These are phyloP conservation scores for Aspergillus floridensis DNA, from an alignment of 2,329 filamentous ascomycete genomes.

Conservation along the genomic window DNA sequence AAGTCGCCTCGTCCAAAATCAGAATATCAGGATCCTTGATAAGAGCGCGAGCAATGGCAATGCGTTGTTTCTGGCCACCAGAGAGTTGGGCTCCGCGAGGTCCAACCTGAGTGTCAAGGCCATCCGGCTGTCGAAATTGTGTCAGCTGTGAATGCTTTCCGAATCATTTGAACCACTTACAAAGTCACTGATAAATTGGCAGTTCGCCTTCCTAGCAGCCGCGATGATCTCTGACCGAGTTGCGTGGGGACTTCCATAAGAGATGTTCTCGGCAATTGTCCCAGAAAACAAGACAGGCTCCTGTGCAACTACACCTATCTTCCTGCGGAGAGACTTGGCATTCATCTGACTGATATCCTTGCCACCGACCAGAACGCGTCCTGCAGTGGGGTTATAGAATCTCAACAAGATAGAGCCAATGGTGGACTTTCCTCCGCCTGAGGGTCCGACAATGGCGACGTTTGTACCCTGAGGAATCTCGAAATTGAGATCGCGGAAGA, in stretches of 20 bases:
- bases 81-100: slow-evolving; percentile 90
- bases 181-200: slow-evolving; percentile 93
- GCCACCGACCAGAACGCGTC: slow-evolving; percentile 78
- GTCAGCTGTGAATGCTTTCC: slow-evolving; percentile 13
- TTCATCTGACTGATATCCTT: slow-evolving; percentile 83
- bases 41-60: slow-evolving; percentile 90
- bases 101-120: slow-evolving; percentile 89
- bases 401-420: slow-evolving; percentile 87
- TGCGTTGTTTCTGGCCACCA: slow-evolving; percentile 95
- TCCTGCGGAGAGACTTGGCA: slow-evolving; percentile 83
- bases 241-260: slow-evolving; percentile 81
- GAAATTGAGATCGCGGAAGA: slow-evolving; percentile 87
- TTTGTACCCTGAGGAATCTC: slow-evolving; percentile 91
- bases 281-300: slow-evolving; percentile 89
- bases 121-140: slow-evolving; percentile 63
- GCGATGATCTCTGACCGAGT: slow-evolving; percentile 76
- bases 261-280: slow-evolving; percentile 77
- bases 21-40: slow-evolving; percentile 96
- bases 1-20: slow-evolving; percentile 94
- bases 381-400: slow-evolving; percentile 81
- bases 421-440: slow-evolving; percentile 93
- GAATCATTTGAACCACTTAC: slow-evolving; percentile 44
- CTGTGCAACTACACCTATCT: slow-evolving; percentile 92
- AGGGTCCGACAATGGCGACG: slow-evolving; percentile 93
- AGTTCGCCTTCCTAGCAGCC: slow-evolving; percentile 90